A percentile compares a stretch with the other conserved stretches of the same genome.
Conservation (phyloP, 805 yeast species). For the Myxozyma monticola region DNA sequence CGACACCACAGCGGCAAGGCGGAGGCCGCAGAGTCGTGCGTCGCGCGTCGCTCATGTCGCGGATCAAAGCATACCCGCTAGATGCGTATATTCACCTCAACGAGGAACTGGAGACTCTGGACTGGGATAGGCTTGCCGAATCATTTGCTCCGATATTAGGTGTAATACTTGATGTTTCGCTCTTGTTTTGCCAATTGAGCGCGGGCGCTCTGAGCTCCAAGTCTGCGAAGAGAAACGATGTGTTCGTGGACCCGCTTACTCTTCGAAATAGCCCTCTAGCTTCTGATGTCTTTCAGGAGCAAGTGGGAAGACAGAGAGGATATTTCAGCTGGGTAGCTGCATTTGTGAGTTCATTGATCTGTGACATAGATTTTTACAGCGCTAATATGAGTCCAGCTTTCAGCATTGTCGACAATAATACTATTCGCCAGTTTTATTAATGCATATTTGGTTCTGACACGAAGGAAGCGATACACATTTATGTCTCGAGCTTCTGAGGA, state of each 20-base stretch:
- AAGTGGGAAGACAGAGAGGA: slow-evolving; percentile 5
- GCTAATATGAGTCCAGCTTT: slow-evolving; percentile 10
- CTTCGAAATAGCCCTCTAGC: slow-evolving; percentile 15
- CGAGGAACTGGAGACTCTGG: slow-evolving; percentile 22
- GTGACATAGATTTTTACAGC: neutral
- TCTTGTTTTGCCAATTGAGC: slow-evolving; percentile 15
- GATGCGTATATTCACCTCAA: slow-evolving; percentile 16
- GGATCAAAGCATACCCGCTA: slow-evolving; percentile 25
- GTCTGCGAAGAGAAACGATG: slow-evolving; percentile 1
- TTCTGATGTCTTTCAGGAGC: slow-evolving; percentile 13
- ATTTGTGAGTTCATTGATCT: slow-evolving; percentile 1
- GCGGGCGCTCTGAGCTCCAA: slow-evolving; percentile 1
- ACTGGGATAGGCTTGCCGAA: slow-evolving; percentile 25
- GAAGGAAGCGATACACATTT: slow-evolving; percentile 21
- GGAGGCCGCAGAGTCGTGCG: slow-evolving; percentile 13
- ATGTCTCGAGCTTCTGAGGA: slow-evolving; percentile 21
- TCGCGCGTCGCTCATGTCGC: slow-evolving; percentile 21
- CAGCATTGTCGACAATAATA: slow-evolving; percentile 10
- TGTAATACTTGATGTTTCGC: slow-evolving; percentile 13
- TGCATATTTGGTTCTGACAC: slow-evolving; percentile 17
- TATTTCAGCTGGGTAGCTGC: slow-evolving; percentile 10
- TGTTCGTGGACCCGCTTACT: slow-evolving; percentile 7
- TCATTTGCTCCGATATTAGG: slow-evolving; percentile 21
- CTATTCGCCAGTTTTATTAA: slow-evolving; percentile 17
- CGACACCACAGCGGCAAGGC: no score